phyloP scores from a whole-genome alignment of 257 asterid species.

The Nicotiana benthamiana region DNA sequence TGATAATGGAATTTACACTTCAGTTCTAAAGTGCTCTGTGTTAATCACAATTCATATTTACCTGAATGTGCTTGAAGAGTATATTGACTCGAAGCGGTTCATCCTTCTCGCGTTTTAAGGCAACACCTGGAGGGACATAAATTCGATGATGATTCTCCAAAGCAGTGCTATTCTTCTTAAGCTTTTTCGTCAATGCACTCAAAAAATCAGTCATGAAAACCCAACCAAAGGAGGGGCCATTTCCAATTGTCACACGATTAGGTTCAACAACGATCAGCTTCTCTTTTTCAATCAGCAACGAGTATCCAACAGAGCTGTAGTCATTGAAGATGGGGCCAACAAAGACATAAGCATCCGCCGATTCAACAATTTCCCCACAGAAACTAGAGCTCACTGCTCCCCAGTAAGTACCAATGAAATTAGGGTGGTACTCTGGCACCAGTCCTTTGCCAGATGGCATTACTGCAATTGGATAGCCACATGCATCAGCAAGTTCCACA shows the following conservation, averaged over 20 bases:
- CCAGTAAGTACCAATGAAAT: constrained; percentile 29
- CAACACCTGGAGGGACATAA: constrained; percentile 27
- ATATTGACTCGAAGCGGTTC: constrained; percentile 28
- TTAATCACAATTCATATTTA: background rate
- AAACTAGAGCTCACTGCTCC: constrained; percentile 28
- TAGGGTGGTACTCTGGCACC: constrained; percentile 26
- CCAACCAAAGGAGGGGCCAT: constrained; percentile 33
- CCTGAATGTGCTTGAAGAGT: constrained; percentile 31
- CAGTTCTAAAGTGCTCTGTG: background rate
- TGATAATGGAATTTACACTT: background rate
- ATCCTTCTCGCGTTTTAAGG: constrained; percentile 13
- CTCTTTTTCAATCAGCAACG: constrained; percentile 26
- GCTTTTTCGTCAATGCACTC: constrained; percentile 19
- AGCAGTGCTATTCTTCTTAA: constrained; percentile 22
- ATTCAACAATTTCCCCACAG: constrained; percentile 31
- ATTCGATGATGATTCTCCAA: constrained; percentile 24
- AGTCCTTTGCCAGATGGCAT: constrained; percentile 32
- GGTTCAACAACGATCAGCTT: constrained; percentile 21
- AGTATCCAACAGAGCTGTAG: constrained; percentile 31
- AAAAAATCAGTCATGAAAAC: constrained; percentile 26
- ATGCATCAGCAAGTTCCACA: constrained; percentile 22
- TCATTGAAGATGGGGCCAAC: constrained; percentile 33
- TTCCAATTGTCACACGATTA: constrained; percentile 22
- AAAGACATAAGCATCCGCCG: constrained; percentile 31
- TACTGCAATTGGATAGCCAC: constrained; percentile 21